A percentile compares a stretch with the other conserved stretches of the same genome.
These are phyloP conservation scores for Malus orientalis DNA, from an alignment of 306 rosid genomes.

Conservation along the genomic window DNA sequence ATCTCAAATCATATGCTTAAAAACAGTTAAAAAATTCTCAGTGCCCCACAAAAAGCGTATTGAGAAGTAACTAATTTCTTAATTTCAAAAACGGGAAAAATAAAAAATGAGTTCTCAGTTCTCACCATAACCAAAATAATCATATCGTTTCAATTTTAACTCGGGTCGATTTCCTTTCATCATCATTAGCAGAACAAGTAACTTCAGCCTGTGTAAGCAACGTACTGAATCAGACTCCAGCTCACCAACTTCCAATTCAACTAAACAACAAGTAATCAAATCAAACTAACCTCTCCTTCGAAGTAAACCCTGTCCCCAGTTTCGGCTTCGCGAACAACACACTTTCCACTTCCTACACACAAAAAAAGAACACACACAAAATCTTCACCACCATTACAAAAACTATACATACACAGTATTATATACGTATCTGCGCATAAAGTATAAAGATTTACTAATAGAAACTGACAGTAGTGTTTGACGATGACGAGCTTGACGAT, in stretches of 20 bases:
- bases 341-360: not conserved
- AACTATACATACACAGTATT: not conserved
- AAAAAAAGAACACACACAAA: not conserved
- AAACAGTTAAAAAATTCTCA: not conserved
- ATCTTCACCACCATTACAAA: not conserved
- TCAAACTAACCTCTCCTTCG: conserved; percentile 75
- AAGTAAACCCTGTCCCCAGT: conserved; percentile 74
- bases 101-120: not conserved
- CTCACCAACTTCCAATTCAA: not conserved
- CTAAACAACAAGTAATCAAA: not conserved
- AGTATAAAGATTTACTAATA: not conserved
- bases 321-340: conserved; percentile 73
- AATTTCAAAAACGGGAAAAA: not conserved
- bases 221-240: not conserved
- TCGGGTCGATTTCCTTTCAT: conserved; percentile 54
- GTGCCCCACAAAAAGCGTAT: not conserved
- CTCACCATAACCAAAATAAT: conserved; percentile 83
- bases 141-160: conserved; percentile 59
- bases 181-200: conserved; percentile 36
- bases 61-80: not conserved
- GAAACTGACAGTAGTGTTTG: conserved; percentile 48
- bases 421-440: not conserved
- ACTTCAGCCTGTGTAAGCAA: conserved; percentile 66
- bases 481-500: conserved; percentile 42
- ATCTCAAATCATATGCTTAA: not conserved